phyloP scores from a whole-genome alignment of 1,139 yeast genomes.

The Kurtzmaniella quercitrusa region DNA sequence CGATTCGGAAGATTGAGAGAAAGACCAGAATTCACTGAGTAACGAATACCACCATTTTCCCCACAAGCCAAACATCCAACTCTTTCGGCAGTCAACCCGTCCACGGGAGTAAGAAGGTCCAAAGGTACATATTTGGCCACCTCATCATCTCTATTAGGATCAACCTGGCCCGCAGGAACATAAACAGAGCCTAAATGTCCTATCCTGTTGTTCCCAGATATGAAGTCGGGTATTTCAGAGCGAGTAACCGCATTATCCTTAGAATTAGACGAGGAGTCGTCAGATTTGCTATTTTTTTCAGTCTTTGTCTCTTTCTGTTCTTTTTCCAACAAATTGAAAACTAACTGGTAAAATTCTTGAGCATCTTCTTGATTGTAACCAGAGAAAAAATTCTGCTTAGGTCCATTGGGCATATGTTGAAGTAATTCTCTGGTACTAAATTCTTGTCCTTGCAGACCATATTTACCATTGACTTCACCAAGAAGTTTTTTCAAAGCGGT shows the following conservation, averaged over 20 bases:
- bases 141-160: conserved; percentile 51
- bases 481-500: conserved; percentile 48
- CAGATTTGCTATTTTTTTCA: conserved; percentile 8
- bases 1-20: conserved; percentile 60
- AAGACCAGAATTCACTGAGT: conserved; percentile 76
- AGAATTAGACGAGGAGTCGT: conserved; percentile 13
- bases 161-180: conserved; percentile 70
- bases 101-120: conserved; percentile 78
- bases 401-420: conserved; percentile 73
- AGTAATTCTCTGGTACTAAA: conserved; percentile 65
- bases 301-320: conserved; percentile 38
- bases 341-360: conserved; percentile 85
- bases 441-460: conserved; percentile 52
- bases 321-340: conserved; percentile 67
- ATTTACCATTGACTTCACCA: conserved; percentile 52
- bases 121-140: conserved; percentile 42
- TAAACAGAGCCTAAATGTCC: conserved; percentile 60
- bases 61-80: conserved; percentile 89
- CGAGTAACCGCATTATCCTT: conserved; percentile 13
- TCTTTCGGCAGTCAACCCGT: conserved; percentile 81
- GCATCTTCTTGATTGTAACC: conserved; percentile 95
- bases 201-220: conserved; percentile 47
- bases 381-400: conserved; percentile 67
- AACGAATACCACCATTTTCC: conserved; percentile 87
- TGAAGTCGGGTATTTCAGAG: conserved; percentile 17